phyloP scores from a whole-genome alignment of 2,329 filamentous ascomycete species.

The Colletotrichum musae region DNA sequence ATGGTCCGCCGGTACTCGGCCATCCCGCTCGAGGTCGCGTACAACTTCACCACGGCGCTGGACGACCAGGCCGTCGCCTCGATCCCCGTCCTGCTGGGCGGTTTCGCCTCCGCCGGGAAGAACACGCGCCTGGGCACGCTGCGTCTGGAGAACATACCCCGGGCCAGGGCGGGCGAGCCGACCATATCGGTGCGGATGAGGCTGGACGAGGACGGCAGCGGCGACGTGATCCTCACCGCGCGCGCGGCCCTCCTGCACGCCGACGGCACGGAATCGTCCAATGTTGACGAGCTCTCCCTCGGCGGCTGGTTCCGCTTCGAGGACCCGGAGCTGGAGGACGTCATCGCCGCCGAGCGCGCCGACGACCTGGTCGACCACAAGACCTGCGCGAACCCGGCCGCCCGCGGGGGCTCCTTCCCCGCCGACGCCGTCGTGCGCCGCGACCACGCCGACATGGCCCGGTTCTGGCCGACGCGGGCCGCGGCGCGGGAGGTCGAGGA shows the following conservation, averaged over 20 bases:
- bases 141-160: background rate
- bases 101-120: background rate
- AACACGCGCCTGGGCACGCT: background rate
- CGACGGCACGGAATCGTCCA: background rate
- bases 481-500: background rate
- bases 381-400: background rate
- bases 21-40: background rate
- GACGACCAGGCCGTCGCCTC: background rate
- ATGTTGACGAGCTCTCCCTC: background rate
- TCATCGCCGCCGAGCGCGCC: background rate
- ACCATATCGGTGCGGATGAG: background rate
- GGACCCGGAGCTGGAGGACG: background rate
- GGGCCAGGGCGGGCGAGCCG: background rate
- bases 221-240: background rate
- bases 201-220: background rate
- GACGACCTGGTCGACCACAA: background rate
- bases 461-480: background rate
- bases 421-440: background rate
- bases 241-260: background rate
- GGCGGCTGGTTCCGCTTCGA: background rate
- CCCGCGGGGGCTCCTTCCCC: too few species aligned
- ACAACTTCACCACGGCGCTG: background rate
- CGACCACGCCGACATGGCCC: background rate
- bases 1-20: background rate
- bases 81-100: conserved; percentile 3